phyloP scores from a whole-genome alignment of 805 yeast genomes.

The Yueomyces sinensis region DNA sequence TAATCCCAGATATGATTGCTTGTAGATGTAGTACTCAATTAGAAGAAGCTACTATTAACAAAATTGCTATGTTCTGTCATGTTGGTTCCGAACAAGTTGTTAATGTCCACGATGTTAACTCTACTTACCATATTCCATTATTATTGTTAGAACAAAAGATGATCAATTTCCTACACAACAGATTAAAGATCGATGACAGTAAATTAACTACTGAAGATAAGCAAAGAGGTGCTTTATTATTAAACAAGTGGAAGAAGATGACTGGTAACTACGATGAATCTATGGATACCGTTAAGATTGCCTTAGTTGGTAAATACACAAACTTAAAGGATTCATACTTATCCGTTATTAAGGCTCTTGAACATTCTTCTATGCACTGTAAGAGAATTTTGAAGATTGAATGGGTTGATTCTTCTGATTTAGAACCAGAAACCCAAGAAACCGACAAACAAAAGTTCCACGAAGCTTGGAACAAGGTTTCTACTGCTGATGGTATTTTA shows the following conservation, averaged over 20 bases:
- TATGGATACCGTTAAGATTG: constrained; percentile 80
- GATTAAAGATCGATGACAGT: constrained; percentile 47
- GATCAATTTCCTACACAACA: constrained; percentile 55
- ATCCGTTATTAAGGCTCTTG: constrained; percentile 89
- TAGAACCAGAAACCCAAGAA: constrained; percentile 61
- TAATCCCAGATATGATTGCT: constrained; percentile 93
- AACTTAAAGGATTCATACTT: constrained; percentile 89
- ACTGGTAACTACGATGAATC: constrained; percentile 75
- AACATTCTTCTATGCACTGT: constrained; percentile 89
- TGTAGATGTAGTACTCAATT: constrained; percentile 86
- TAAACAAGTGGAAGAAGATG: constrained; percentile 66
- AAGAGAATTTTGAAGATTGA: constrained; percentile 70
- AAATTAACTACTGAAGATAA: constrained; percentile 35
- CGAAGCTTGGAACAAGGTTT: constrained; percentile 88
- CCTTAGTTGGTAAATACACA: constrained; percentile 95
- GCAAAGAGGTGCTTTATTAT: constrained; percentile 53
- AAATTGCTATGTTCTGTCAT: constrained; percentile 98
- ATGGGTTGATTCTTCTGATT: constrained; percentile 92
- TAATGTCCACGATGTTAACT: constrained; percentile 92
- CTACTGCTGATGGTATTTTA: constrained; percentile 89
- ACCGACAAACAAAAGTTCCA: constrained; percentile 67
- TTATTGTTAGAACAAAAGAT: constrained; percentile 77
- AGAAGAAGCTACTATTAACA: constrained; percentile 76
- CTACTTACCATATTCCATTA: constrained; percentile 95
- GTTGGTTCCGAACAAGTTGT: constrained; percentile 97